These are phyloP conservation scores for Yarrowia sp. DNA, from an alignment of 805 yeast genomes.

Conservation along the genomic window DNA sequence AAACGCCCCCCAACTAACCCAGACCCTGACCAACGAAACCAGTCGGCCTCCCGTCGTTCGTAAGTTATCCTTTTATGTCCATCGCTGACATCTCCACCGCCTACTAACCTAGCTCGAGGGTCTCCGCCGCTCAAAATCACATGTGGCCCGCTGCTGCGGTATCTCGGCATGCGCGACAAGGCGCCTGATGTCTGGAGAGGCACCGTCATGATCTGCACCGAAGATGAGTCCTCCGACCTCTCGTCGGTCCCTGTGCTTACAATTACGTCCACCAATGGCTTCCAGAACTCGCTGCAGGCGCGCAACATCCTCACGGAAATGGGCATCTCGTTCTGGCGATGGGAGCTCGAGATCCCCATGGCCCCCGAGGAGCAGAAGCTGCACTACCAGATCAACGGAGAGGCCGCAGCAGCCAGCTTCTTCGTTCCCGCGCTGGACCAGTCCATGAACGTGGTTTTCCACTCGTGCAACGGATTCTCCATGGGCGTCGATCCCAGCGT, in stretches of 20 bases:
- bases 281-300: conserved; percentile 38
- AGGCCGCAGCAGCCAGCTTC: conserved; percentile 54
- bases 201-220: conserved; percentile 61
- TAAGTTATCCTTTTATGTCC: neutral
- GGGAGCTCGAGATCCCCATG: conserved; percentile 52
- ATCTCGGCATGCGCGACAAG: conserved; percentile 58
- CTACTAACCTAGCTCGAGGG: conserved; percentile 28
- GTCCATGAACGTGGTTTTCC: conserved; percentile 78
- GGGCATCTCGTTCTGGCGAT: conserved; percentile 65
- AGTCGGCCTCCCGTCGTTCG: conserved; percentile 15
- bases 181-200: conserved; percentile 57
- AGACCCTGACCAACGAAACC: conserved; percentile 12
- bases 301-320: conserved; percentile 45
- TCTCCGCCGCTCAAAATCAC: conserved; percentile 33
- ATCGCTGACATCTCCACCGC: neutral
- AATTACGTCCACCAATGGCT: conserved; percentile 28
- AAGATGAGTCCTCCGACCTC: conserved; percentile 40
- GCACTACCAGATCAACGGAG: conserved; percentile 57
- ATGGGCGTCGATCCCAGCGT: conserved; percentile 60
- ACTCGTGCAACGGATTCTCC: conserved; percentile 90
- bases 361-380: conserved; percentile 56
- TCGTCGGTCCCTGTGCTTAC: conserved; percentile 36
- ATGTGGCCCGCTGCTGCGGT: conserved; percentile 72
- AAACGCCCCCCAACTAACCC: neutral
- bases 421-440: conserved; percentile 61